Evolutionary conservation across 2,329 filamentous ascomycete species (phyloP), one percentile per base, ranked within the genome.

Genomic region (Pleomassaria siparia): DNA sequence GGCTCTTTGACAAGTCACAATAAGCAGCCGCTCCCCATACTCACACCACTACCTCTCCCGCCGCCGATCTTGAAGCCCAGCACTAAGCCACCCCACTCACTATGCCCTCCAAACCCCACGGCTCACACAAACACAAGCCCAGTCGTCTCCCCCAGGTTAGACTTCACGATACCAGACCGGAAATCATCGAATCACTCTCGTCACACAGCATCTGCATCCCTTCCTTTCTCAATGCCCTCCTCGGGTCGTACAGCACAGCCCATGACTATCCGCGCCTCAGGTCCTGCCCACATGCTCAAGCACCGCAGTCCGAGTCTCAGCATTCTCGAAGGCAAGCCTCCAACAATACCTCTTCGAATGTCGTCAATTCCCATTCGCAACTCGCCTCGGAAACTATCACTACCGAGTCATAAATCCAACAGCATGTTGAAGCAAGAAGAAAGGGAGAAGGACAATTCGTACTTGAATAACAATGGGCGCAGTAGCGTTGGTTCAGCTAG

Each of bases 31-130:
- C 47, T 67, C 16, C 55, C 62, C 1, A 46, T 49, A 3, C 50
- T 70, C 12, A 60, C 56, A 15, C 66, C 64, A n/a, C 44, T 70
- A 13, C 63, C 66, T 4, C 54, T 70, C 2, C 67, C 67, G 15
- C 66, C 67, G 21, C 63, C 60, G 21, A 67, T 60, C 4, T 50
- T 70, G 12, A 66, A 59, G 43, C 67, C 67, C 16, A 68, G 63
- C 44, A 64, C 59, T 4, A 63, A 58, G 21, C 66, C 67, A 13
- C 67, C 67, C 3, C 44, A 54, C 15, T 66, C 60, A 12, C 52
- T 70, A 6, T 58, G 59, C 21, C 60, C 64, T 16, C 66, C 66
- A 12, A 69, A 70, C 25, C 57, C 65, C 4, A 66, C 61, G 21
- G 58, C 62, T 13, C 58, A 67, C 29, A 60, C 55, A 40, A 69